These are phyloP conservation scores for Plasmodiophora brassicae DNA, from an alignment of 208 protist genomes.

Conservation along the genomic window DNA sequence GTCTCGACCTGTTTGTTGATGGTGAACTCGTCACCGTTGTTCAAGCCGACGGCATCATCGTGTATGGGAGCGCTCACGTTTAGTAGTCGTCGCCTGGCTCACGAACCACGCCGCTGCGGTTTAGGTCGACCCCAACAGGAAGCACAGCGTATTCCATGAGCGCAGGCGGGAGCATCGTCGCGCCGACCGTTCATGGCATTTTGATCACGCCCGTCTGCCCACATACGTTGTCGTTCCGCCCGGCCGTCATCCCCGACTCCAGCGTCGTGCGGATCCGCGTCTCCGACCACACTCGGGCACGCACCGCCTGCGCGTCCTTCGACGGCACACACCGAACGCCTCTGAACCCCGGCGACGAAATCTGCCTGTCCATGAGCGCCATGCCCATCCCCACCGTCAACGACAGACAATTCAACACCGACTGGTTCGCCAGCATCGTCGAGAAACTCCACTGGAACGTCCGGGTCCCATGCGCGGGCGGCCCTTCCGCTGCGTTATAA, in stretches of 20 bases:
- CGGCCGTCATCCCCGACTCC: slow-evolving; percentile 67
- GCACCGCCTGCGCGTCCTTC: neutral
- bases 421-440: slow-evolving; percentile 34
- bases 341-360: slow-evolving; percentile 21
- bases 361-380: neutral
- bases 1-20: slow-evolving; percentile 26
- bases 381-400: slow-evolving; percentile 38
- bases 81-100: neutral
- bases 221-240: slow-evolving; percentile 73
- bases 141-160: slow-evolving; percentile 72
- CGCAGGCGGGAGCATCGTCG: slow-evolving; percentile 73
- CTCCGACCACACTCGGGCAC: neutral
- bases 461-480: no score
- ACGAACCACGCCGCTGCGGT: slow-evolving; percentile 57
- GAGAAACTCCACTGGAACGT: slow-evolving; percentile 43
- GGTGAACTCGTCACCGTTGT: slow-evolving; percentile 1
- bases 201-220: slow-evolving; percentile 79
- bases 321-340: neutral
- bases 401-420: neutral
- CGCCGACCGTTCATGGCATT: slow-evolving; percentile 57
- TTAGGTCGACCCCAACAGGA: slow-evolving; percentile 77
- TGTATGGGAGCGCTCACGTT: neutral
- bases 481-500: no score
- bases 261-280: neutral
- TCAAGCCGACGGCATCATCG: slow-evolving; percentile 18